Evolutionary conservation across 75 land plant genomes (phyloP).

Genomic region (Pinus albicaulis): DNA sequence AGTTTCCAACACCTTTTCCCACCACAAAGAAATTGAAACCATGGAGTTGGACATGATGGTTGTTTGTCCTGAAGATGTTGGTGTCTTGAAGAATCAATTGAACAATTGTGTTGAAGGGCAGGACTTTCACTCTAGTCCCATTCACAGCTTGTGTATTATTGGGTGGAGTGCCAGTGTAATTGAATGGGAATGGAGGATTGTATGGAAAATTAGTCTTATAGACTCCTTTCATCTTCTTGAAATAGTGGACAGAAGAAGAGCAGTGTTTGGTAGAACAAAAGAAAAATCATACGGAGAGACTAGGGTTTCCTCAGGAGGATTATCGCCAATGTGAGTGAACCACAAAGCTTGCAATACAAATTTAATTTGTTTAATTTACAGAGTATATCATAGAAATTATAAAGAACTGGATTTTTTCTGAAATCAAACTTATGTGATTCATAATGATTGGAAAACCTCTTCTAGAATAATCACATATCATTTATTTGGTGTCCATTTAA

Average conservation of each 20-base stretch:
- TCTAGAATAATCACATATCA: no score
- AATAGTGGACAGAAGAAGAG: constrained; percentile 16
- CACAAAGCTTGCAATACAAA: no score
- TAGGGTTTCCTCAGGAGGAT: no score
- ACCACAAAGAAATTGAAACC: constrained; percentile 40
- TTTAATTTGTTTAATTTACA: no score
- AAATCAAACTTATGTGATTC: no score
- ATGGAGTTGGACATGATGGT: constrained; percentile 38
- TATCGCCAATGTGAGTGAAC: no score
- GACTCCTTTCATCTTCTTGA: constrained; percentile 12
- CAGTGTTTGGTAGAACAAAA: no score
- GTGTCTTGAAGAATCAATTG: constrained; percentile 37
- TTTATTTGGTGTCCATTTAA: no score
- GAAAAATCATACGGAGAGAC: no score
- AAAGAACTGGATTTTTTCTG: no score
- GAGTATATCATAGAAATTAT: no score
- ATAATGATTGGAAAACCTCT: no score
- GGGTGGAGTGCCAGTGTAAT: constrained; percentile 28
- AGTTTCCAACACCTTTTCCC: constrained; percentile 47
- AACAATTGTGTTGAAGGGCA: constrained; percentile 23
- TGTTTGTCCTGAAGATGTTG: constrained; percentile 22
- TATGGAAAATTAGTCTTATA: constrained; percentile 27
- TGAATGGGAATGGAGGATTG: constrained; percentile 20
- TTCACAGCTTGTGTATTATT: constrained; percentile 19
- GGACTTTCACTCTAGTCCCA: constrained; percentile 15